A percentile compares a stretch with the other conserved stretches of the same genome.
Evolutionary conservation across 768 basidiomycete species (phyloP).

Genomic region (Goffeauzyma gilvescens): DNA sequence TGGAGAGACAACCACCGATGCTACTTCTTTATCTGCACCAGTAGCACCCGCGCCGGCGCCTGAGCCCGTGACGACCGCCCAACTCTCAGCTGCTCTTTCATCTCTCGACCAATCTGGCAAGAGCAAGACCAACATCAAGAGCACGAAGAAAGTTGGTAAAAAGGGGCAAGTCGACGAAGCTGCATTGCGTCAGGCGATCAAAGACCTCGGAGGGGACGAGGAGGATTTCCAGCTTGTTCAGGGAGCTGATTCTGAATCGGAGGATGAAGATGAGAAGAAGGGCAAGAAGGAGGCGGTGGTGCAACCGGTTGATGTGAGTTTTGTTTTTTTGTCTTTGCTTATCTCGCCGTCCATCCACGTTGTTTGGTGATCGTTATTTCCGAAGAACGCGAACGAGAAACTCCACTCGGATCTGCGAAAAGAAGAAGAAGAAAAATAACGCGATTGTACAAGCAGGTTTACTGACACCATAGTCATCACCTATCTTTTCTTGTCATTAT

Average conservation of each 20-base stretch:
- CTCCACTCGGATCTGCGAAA: too few relatives aligned
- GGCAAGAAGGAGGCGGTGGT: conserved; percentile 7
- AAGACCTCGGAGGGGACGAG: conserved; percentile 30
- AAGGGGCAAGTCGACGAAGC: background rate
- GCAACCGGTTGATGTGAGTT: conserved; percentile 6
- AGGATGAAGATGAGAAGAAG: conserved; percentile 1
- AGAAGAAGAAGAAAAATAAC: too few relatives aligned
- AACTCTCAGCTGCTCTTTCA: background rate
- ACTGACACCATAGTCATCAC: background rate
- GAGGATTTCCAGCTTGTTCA: conserved; percentile 25
- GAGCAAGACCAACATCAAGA: too few relatives aligned
- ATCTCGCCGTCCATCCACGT: background rate
- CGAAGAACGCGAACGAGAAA: too few relatives aligned
- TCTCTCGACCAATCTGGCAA: too few relatives aligned
- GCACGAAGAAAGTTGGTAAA: background rate
- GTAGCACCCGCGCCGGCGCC: background rate
- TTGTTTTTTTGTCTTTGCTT: background rate
- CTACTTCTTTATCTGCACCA: background rate
- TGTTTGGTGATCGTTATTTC: too few relatives aligned
- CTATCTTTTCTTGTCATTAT: background rate
- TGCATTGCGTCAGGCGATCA: conserved; percentile 19
- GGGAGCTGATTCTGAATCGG: conserved; percentile 21
- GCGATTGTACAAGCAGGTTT: too few relatives aligned
- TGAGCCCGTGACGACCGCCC: background rate
- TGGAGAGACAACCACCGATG: background rate